These are phyloP conservation scores for Fusarium sp. DNA, from an alignment of 2,329 filamentous ascomycete genomes.

Conservation along the genomic window DNA sequence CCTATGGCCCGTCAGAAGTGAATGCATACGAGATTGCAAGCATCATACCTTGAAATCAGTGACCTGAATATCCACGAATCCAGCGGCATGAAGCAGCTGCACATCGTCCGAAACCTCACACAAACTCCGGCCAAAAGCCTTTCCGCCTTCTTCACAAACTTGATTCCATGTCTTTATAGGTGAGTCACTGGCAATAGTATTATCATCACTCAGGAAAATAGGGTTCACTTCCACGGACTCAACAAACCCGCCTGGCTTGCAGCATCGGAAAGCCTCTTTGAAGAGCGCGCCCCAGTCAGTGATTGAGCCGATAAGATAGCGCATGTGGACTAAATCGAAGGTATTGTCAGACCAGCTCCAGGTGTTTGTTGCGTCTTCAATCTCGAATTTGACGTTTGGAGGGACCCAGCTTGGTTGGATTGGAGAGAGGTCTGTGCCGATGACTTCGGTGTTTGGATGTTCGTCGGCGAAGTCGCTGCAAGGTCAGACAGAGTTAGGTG, in stretches of 20 bases:
- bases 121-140: neutral
- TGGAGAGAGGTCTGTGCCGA: slow-evolving; percentile 16
- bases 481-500: neutral
- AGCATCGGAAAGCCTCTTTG: slow-evolving; percentile 1
- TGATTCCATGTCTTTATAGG: slow-evolving; percentile 6
- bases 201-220: slow-evolving; percentile 5
- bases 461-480: slow-evolving; percentile 11
- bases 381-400: slow-evolving; percentile 12
- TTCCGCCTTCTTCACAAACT: neutral
- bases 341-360: neutral
- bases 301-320: slow-evolving; percentile 13
- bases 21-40: too few relatives aligned
- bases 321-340: slow-evolving; percentile 18
- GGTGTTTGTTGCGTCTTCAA: slow-evolving; percentile 3
- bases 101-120: neutral
- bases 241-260: neutral
- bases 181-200: accelerated
- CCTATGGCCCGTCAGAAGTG: neutral
- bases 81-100: neutral
- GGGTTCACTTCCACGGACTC: slow-evolving; percentile 10
- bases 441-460: neutral
- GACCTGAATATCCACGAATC: slow-evolving; percentile 2
- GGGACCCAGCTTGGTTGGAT: slow-evolving; percentile 14
- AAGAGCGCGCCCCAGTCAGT: slow-evolving; percentile 4
- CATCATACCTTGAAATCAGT: slow-evolving; percentile 12